Evolutionary conservation across 306 rosid genomes (phyloP).

Genomic region (Vigna radiata): DNA sequence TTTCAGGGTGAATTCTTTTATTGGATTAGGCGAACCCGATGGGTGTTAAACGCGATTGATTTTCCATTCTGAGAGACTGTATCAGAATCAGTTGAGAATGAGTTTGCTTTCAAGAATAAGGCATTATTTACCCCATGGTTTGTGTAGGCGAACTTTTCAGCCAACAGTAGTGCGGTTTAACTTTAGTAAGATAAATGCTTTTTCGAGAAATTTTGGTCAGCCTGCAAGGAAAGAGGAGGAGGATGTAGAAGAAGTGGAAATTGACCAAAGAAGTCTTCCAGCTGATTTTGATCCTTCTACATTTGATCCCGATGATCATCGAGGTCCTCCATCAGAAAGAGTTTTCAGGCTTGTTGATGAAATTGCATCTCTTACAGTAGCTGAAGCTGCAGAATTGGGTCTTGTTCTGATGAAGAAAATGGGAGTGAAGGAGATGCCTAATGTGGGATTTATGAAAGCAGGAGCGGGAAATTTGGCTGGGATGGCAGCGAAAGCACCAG

Average conservation of each 20-base stretch:
- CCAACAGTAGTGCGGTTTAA: conserved; percentile 32
- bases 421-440: conserved; percentile 71
- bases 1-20: conserved; percentile 44
- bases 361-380: conserved; percentile 74
- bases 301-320: conserved; percentile 81
- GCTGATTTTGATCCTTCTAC: conserved; percentile 89
- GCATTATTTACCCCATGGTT: conserved; percentile 57
- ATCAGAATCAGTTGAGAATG: conserved; percentile 56
- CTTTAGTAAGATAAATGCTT: conserved; percentile 44
- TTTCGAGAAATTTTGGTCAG: conserved; percentile 61
- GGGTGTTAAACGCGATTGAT: conserved; percentile 38
- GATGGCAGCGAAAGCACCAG: conserved; percentile 58
- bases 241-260: conserved; percentile 80
- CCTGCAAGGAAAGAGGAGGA: conserved; percentile 76
- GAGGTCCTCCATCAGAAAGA: conserved; percentile 82
- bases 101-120: conserved; percentile 63
- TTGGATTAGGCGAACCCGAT: conserved; percentile 33
- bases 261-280: conserved; percentile 92
- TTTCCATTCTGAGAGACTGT: conserved; percentile 40
- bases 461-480: conserved; percentile 80
- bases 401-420: conserved; percentile 66
- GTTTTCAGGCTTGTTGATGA: conserved; percentile 89
- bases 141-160: conserved; percentile 46
- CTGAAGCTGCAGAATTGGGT: conserved; percentile 81
- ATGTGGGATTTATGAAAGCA: conserved; percentile 74